Conservation (phyloP, 2,329 filamentous ascomycete genomes). For the Coniochaeta sp. region DNA sequence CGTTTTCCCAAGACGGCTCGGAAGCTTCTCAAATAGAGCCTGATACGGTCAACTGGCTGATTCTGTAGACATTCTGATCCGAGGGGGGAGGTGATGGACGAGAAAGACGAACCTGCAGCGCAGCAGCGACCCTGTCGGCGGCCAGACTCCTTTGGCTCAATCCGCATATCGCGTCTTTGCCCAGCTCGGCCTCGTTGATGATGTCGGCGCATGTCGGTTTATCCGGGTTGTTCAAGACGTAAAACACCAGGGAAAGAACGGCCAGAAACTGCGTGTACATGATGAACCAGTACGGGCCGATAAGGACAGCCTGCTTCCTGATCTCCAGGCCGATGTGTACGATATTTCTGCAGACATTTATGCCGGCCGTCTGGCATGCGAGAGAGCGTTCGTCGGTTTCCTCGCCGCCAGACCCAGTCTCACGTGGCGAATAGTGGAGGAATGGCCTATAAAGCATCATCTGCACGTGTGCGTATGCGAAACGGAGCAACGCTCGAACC, state of each 20-base stretch:
- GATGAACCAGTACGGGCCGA: constrained; percentile 77
- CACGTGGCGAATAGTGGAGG: constrained; percentile 75
- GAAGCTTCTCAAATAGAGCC: too few species aligned
- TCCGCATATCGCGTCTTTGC: constrained; percentile 70
- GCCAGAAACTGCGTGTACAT: constrained; percentile 35
- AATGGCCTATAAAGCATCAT: constrained; percentile 75
- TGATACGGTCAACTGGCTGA: too few species aligned
- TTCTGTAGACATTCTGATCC: too few species aligned
- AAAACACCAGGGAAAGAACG: constrained; percentile 70
- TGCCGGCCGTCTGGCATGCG: constrained; percentile 56
- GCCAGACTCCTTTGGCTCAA: constrained; percentile 78
- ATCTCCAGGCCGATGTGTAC: constrained; percentile 73
- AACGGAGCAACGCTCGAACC: constrained; percentile 62
- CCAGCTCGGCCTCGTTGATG: constrained; percentile 74
- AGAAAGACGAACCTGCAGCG: constrained; percentile 65
- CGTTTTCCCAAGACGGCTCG: too few species aligned
- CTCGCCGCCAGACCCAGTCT: constrained; percentile 38
- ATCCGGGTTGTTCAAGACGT: constrained; percentile 69
- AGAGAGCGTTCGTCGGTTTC: constrained; percentile 67
- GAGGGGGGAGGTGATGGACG: too few species aligned
- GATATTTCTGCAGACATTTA: constrained; percentile 60
- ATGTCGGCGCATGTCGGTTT: constrained; percentile 68
- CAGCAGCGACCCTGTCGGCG: constrained; percentile 73
- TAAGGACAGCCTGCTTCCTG: constrained; percentile 62
- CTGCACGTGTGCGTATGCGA: constrained; percentile 73